Evolutionary conservation across 169 alveolate species (phyloP).

Genomic region (Plasmodium sp.): DNA sequence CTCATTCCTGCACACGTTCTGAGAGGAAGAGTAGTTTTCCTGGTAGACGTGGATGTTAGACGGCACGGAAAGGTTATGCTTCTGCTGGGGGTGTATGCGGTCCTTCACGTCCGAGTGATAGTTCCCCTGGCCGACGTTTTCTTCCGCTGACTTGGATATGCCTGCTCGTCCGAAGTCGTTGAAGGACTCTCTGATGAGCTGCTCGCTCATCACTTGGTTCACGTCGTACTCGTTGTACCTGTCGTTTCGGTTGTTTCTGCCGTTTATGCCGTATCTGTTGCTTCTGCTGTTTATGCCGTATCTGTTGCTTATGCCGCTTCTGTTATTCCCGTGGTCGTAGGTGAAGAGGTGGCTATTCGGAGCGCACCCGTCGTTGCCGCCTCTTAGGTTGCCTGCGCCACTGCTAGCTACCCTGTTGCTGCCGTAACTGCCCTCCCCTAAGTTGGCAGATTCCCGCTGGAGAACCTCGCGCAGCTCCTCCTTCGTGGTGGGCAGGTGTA

Average conservation of each 20-base stretch:
- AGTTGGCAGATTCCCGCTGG: constrained; percentile 5
- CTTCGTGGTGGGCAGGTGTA: constrained; percentile 35
- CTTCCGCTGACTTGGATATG: neutral
- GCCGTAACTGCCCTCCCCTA: neutral
- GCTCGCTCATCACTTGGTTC: neutral
- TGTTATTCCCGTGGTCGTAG: neutral
- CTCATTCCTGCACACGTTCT: constrained; percentile 3
- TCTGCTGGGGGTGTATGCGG: neutral
- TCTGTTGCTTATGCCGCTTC: neutral
- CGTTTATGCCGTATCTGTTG: neutral
- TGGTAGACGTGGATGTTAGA: constrained; percentile 37
- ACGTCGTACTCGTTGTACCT: constrained; percentile 14
- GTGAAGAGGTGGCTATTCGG: neutral
- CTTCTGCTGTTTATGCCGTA: neutral
- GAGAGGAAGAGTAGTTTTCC: constrained; percentile 48
- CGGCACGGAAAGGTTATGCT: neutral
- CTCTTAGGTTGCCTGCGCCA: neutral
- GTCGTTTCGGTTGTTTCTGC: neutral
- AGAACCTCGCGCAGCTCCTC: neutral
- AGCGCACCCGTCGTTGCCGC: neutral
- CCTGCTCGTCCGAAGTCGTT: neutral
- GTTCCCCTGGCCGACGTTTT: neutral
- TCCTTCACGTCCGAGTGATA: constrained; percentile 3
- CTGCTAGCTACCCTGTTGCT: neutral
- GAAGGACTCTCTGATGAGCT: constrained; percentile 10